Conservation (phyloP, 2,329 filamentous ascomycete genomes). For the Cladosporium sp. region DNA sequence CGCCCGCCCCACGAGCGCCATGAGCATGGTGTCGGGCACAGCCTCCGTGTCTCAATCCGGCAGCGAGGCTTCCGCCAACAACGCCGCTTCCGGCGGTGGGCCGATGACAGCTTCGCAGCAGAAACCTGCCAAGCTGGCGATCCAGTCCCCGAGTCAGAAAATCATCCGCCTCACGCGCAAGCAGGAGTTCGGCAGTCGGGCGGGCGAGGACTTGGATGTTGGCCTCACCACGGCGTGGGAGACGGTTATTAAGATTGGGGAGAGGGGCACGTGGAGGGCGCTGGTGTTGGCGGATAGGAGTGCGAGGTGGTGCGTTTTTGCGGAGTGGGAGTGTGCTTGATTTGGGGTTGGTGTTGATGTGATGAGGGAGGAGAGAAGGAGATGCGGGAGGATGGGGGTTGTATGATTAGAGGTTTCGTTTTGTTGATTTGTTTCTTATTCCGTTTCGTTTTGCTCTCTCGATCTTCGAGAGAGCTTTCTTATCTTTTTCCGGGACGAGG, state of each 20-base stretch:
- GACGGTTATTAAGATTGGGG: conserved; percentile 85
- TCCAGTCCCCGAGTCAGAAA: conserved; percentile 91
- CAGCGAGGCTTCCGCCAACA: conserved; percentile 53
- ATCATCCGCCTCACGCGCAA: conserved; percentile 85
- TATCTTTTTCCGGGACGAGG: too few species aligned
- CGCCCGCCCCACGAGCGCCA: conserved; percentile 53
- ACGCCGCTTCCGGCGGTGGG: conserved; percentile 47
- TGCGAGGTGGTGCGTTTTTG: conserved; percentile 88
- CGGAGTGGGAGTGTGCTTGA: conserved; percentile 69
- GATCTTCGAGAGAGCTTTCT: too few species aligned
- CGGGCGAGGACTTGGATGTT: conserved; percentile 46
- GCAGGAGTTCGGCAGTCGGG: conserved; percentile 52
- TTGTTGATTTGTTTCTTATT: background rate
- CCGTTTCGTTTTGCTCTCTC: background rate
- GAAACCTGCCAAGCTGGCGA: conserved; percentile 93
- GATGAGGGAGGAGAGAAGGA: background rate
- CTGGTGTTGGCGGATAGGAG: conserved; percentile 79
- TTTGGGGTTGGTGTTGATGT: too few species aligned
- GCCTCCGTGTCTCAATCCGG: conserved; percentile 49
- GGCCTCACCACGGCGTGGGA: conserved; percentile 78
- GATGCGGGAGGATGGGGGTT: too few species aligned
- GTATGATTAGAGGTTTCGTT: background rate
- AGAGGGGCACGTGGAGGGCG: conserved; percentile 75
- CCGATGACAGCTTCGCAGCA: conserved; percentile 48
- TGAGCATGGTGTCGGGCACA: conserved; percentile 56